Conservation (phyloP, 192 early-diverging fungal species). For the Gonapodya prolifera region DNA sequence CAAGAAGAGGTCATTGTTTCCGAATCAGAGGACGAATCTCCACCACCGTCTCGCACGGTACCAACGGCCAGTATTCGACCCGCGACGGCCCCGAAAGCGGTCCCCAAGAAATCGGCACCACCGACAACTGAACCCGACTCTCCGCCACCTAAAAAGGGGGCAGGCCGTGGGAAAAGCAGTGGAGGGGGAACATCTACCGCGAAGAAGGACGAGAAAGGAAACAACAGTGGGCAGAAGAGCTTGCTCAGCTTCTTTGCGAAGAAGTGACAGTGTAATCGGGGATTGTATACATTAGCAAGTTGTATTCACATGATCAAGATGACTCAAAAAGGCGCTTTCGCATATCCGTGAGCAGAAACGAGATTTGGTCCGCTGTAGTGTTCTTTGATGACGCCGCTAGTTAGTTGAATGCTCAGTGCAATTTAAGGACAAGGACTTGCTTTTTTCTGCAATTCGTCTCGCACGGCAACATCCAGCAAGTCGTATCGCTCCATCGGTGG, state of each 20-base stretch:
- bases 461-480: not conserved
- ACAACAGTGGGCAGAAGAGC: slow-evolving; percentile 1
- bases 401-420: not conserved
- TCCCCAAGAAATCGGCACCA: too few relatives aligned
- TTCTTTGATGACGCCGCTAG: not conserved
- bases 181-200: not conserved
- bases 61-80: not conserved
- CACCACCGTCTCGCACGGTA: not conserved
- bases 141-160: not conserved
- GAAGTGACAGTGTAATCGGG: not conserved
- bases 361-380: not conserved
- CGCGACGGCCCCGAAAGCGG: too few relatives aligned
- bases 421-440: not conserved
- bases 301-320: not conserved
- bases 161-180: not conserved
- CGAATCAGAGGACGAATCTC: not conserved
- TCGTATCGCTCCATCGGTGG: not conserved
- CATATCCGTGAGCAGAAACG: not conserved
- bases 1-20: not conserved
- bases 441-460: not conserved
- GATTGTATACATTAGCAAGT: not conserved
- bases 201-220: not conserved
- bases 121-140: not conserved
- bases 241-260: not conserved
- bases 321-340: not conserved